Base-by-base conservation (phyloP, 2,329 filamentous ascomycete genomes). In the Colletotrichum sidae region DNA sequence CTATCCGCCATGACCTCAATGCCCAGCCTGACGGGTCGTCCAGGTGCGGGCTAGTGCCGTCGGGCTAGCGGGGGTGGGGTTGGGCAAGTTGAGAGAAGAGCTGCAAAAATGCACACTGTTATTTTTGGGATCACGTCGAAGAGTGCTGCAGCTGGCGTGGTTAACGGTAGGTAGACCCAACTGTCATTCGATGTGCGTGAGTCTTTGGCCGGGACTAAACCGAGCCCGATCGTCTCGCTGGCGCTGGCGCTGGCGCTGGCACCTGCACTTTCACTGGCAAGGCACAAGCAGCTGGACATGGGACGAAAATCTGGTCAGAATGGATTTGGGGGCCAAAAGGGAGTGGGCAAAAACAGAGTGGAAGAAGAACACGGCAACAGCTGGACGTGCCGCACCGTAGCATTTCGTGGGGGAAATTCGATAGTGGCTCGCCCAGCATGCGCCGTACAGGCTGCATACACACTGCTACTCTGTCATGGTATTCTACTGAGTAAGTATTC, bases 321-420 rank as follows among this genome's bases (percentile, higher is more conserved):
- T 25, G 4, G 25, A 25, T 25, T 25, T 25, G 25, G 25, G 25
- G 46, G 35, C 35, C 35, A 34, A 46, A 12, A 39, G 45, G 59
- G 50, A 46, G n/a, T 17, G 17, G 17, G 17, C 17, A 17, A 17
- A 17, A 17, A 17, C 17, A 17, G 17, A 17, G 17, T 13, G 41
- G 57, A 35, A 35, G 37, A 47, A 39, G 25, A 25, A 25, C 25
- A 25, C 4, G 25, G 25, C 25, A 25, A 25, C 25, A 25, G 25
- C 25, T 25, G 25, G 54, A 41, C 25, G 33, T 58, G 55, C 53
- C 41, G 37, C 42, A 66, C 52, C 46, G 53, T 62, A 44, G 52
- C 63, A 62, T 62, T 62, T 57, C 62, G 62, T 62, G 62, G 62
- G 57, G 58, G 58, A 57, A 47, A 55, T 41, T 47, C 52, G 41